Evolutionary conservation across 148 eudicot species (phyloP), one percentile per base, ranked within the genome.

Genomic region (Rhododendron vialii): DNA sequence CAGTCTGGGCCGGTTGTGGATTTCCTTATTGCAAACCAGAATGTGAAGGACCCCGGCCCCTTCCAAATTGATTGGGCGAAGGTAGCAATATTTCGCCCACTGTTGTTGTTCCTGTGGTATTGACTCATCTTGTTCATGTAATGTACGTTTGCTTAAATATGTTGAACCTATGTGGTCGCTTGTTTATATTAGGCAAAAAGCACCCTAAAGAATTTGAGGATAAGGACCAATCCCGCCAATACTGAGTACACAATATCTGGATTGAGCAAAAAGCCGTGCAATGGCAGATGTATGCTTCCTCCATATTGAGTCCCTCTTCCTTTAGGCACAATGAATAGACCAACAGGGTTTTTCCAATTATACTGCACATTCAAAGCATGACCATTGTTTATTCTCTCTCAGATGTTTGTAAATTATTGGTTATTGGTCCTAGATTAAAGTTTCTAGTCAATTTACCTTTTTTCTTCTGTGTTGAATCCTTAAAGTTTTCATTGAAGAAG

Each of bases 221-320:
- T 95, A 5, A 87, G 78, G 69, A 86, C 89, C 9, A 71, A 9
- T 13, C 90, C 92, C 3, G 85, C 90, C 7, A 95, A 93, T 82
- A 61, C 35, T 41, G 95, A 95, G 79, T 90, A 74, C 90, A 95
- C 92, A 85, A 92, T 91, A 9, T 89, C 90, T 5, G 94, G 95
- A 9, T 74, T 93, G 73, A 93, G 94, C 71, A 95, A 93, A 22
- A 86, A 82, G 26, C 36, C 81, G 35, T 94, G 95, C 82, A 86
- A 73, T 36, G 86, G 14, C 92, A 92, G 61, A 77, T 20, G 92
- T 90, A 83, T 7, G 86, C 67, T 33, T 30, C 30, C 30, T 30
- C 30, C 30, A 30, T 30, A 30, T 30, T 30, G 30, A 30, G 30
- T 30, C 30, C 30, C 30, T 30, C 30, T 30, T 30, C 30, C 30